These are phyloP conservation scores for Cladosporium sp. DNA, from an alignment of 2,329 filamentous ascomycete species.

Conservation along the genomic window DNA sequence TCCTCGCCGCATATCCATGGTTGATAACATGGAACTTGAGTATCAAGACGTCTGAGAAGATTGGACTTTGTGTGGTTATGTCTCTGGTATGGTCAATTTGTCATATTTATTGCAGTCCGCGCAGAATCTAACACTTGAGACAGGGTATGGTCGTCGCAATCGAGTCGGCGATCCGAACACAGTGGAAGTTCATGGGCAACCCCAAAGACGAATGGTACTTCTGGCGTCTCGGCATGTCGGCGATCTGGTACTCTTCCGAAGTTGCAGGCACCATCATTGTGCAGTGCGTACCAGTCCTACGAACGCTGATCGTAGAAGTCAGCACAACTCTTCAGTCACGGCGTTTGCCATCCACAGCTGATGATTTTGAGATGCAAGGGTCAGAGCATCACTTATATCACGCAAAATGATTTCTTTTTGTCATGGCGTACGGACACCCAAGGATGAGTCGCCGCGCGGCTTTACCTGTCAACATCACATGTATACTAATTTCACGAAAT, in stretches of 20 bases:
- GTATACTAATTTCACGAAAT: not conserved
- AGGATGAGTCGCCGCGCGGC: not conserved
- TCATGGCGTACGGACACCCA: not conserved
- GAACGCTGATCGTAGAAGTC: constrained; percentile 49
- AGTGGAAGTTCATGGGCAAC: constrained; percentile 53
- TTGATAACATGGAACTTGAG: constrained; percentile 51
- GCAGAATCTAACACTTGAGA: not conserved
- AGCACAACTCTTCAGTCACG: constrained; percentile 42
- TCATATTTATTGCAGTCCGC: no score
- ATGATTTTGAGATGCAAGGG: constrained; percentile 22
- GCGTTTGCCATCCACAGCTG: constrained; percentile 29
- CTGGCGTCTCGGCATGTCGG: constrained; percentile 50
- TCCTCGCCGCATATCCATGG: constrained; percentile 54
- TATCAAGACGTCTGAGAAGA: constrained; percentile 52
- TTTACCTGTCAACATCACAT: not conserved
- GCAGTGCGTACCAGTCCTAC: constrained; percentile 55
- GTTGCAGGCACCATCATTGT: constrained; percentile 57
- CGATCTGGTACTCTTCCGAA: constrained; percentile 55
- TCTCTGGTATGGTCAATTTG: constrained; percentile 33
- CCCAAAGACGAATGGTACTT: constrained; percentile 50
- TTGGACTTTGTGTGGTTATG: constrained; percentile 53
- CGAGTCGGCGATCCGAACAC: constrained; percentile 49
- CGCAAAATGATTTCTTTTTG: constrained; percentile 17
- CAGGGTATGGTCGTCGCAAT: constrained; percentile 53
- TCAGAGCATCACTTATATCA: constrained; percentile 20